A percentile compares a stretch with the other conserved stretches of the same genome.
phyloP scores from a whole-genome alignment of 2,329 filamentous ascomycete genomes.

The Aspergillus sojae region DNA sequence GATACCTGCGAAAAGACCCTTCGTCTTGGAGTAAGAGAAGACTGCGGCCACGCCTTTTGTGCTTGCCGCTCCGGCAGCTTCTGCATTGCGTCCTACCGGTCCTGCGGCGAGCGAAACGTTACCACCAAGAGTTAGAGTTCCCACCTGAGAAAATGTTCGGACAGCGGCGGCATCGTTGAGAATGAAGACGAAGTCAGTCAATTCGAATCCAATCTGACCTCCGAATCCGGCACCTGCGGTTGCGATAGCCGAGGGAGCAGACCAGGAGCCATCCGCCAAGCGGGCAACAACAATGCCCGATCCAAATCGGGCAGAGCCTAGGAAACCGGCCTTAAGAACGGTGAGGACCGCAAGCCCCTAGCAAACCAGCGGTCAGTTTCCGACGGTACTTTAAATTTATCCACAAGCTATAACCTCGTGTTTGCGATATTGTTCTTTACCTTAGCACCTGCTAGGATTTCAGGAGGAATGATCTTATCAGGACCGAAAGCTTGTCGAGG shows the following conservation, averaged over 20 bases:
- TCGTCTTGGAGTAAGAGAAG: conserved; percentile 97
- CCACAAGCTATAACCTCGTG: background rate
- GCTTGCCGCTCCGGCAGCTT: conserved; percentile 91
- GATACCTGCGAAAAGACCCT: conserved; percentile 94
- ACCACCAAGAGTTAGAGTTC: conserved; percentile 87
- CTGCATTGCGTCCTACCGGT: conserved; percentile 89
- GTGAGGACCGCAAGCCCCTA: conserved; percentile 54
- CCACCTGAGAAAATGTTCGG: conserved; percentile 89
- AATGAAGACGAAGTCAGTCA: conserved; percentile 85
- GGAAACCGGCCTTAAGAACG: conserved; percentile 53
- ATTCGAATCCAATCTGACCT: conserved; percentile 55
- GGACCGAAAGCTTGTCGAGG: conserved; percentile 91
- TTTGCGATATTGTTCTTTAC: conserved; percentile 46
- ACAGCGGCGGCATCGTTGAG: conserved; percentile 90
- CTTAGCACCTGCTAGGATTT: conserved; percentile 88
- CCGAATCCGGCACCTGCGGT: conserved; percentile 54
- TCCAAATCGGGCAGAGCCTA: conserved; percentile 54
- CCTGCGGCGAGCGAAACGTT: conserved; percentile 96
- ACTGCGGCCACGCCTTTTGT: conserved; percentile 86
- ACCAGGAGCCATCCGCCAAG: conserved; percentile 52
- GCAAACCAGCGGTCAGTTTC: conserved; percentile 15
- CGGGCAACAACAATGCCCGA: conserved; percentile 54
- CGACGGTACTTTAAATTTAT: background rate
- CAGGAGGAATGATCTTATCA: conserved; percentile 94
- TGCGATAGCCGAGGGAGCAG: conserved; percentile 52